Base-by-base conservation (phyloP, 371 early-diverging fungal genomes). In the Actinomortierella ambigua region DNA sequence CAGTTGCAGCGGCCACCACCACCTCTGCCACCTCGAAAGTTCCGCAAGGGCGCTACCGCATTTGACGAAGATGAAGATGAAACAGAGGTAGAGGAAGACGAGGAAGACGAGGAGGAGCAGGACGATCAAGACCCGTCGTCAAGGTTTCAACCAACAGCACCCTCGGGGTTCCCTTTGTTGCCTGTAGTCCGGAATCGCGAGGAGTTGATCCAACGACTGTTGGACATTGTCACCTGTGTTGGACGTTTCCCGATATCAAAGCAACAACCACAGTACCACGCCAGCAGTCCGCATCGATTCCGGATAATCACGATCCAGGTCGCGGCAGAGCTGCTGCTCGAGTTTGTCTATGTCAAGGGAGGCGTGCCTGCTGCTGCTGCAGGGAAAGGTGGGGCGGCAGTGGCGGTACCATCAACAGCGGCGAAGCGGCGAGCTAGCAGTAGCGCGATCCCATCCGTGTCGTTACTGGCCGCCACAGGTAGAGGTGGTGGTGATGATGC, bases 281-380 rank as follows among this genome's bases (percentile, higher is more conserved):
- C n/a, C n/a, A n/a, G n/a, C n/a, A 66, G 73, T 18, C 63, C 73
- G 1, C 73, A 71, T 46, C 66, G 73, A n/a, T 71, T 71, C 63
- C 53, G 73, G 14, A 60, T 71, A 15, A 11, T 66, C n/a, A 66
- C 73, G 3, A 71, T 71, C 27, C 73, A 71, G 42, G 52, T 66
- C 55, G 73, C 73, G 1, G 49, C 60, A 3, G 73, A 71, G 28
- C 51, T 71, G n/a, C 40, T 71, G 46, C 50, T 71, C 26, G 73
- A 71, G 18, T 63, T 71, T 62, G 73, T 71, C 8, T 61, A 62
- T 42, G 57, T 66, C 40, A 65, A 65, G 26, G 66, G 62, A 14
- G 66, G 58, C n/a, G 15, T 20, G n/a, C 61, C 53, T 23, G 61
- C 55, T 41, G 55, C 52, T 13, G 24, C 50, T 23, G 15, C 60